phyloP scores from a whole-genome alignment of 2,329 filamentous ascomycete species.

The Colletotrichum chrysophilum region DNA sequence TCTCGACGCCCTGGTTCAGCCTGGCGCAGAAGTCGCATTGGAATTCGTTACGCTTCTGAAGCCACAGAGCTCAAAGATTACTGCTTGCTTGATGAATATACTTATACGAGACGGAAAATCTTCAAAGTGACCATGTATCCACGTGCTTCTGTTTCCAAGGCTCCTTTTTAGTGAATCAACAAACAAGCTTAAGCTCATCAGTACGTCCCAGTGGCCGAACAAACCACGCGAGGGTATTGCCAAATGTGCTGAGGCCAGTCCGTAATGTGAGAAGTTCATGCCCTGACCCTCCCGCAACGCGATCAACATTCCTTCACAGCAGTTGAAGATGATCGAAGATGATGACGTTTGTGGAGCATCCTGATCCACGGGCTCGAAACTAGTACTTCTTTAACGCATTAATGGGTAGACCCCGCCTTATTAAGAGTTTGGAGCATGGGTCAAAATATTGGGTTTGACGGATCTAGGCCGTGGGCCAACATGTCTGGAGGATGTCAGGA shows the following conservation, averaged over 20 bases:
- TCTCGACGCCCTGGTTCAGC: background rate
- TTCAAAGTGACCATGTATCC: background rate
- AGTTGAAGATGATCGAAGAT: background rate
- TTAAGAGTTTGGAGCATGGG: background rate
- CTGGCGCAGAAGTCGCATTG: background rate
- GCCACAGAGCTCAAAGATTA: background rate
- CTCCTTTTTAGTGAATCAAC: background rate
- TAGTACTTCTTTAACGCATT: background rate
- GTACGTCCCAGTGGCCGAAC: background rate
- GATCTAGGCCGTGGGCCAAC: background rate
- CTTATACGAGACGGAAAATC: background rate
- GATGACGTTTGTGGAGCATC: background rate
- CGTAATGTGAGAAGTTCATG: background rate
- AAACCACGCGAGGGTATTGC: background rate
- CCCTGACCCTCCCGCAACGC: background rate
- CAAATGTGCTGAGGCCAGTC: background rate
- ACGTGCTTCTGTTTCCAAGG: background rate
- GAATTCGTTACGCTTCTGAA: background rate
- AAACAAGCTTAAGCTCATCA: background rate
- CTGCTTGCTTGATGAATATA: background rate
- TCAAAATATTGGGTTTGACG: background rate
- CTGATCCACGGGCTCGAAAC: background rate
- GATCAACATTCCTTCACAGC: background rate
- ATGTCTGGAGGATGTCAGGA: background rate
- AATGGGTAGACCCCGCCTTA: background rate